Evolutionary conservation across 441 rosid species (phyloP), one percentile per base, ranked within the genome.

Genomic region (Gossypium davidsonii): DNA sequence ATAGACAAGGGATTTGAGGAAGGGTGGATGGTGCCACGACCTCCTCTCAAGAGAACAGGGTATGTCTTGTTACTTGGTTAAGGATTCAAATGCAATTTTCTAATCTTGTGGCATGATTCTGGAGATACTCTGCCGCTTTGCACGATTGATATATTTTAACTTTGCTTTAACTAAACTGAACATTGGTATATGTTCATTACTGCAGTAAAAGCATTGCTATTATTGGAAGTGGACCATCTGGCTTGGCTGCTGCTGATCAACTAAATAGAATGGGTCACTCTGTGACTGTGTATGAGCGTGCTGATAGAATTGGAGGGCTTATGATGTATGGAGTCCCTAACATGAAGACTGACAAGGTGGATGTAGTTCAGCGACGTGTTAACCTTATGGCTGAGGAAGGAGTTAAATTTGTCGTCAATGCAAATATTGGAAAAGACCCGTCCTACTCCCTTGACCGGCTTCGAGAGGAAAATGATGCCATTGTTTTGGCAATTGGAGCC

Each of bases 311-410:
- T 74, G 99, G 99, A 65, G 99, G 99, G 64, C 96, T 96, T 34
- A 94, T 96, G 99, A 94, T 96, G 99, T 96, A 96, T 78, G 99
- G 99, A 48, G 99, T 96, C 69, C 99, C 99, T 37, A 96, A 96
- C 90, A 96, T 96, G 99, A 96, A 96, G 85, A n/a, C 99, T 53
- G 99, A 91, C 87, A 96, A 96, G 84, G 74, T 91, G 49, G 94
- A 89, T 81, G 82, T 94, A 9, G 97, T 96, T 77, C 98, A 94
- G 76, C 89, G 99, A 8, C 93, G 99, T 56, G 98, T 92, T 73
- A 80, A 90, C 81, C 95, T 96, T 66, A 94, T 96, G 98, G 87
- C 92, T 25, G 76, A 83, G 71, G 99, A 96, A 85, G 99, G 98
- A 60, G 79, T 94, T 69, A 81, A 87, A 64, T 94, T 96, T 82